Evolutionary conservation across 805 yeast species (phyloP).

Genomic region (Saturnispora bothae): DNA sequence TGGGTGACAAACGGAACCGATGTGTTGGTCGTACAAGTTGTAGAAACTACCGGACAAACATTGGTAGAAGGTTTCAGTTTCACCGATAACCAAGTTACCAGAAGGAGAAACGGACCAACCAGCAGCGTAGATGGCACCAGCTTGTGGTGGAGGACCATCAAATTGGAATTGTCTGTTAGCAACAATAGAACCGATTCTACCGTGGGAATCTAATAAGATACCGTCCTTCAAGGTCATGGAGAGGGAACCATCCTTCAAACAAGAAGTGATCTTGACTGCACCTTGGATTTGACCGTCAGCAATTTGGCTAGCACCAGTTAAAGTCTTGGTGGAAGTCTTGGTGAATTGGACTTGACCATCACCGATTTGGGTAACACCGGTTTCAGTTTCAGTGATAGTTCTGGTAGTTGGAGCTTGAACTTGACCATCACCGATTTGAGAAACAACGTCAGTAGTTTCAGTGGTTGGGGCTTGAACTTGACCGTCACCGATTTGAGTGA

Average conservation of each 20-base stretch:
- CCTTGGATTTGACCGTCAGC: constrained; percentile 30
- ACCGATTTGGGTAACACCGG: constrained; percentile 32
- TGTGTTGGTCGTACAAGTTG: constrained; percentile 43
- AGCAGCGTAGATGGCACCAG: constrained; percentile 42
- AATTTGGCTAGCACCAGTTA: constrained; percentile 27
- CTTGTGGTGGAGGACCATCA: constrained; percentile 59
- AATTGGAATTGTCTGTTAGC: constrained; percentile 58
- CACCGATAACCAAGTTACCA: constrained; percentile 41
- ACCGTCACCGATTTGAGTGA: constrained; percentile 34
- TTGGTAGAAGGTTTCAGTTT: constrained; percentile 39
- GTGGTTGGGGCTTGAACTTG: constrained; percentile 31
- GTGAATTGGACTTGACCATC: constrained; percentile 49
- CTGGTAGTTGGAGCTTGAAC: constrained; percentile 22
- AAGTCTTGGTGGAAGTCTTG: constrained; percentile 23
- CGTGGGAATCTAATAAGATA: constrained; percentile 35
- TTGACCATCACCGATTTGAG: constrained; percentile 24
- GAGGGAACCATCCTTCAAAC: constrained; percentile 30
- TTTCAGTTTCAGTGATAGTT: constrained; percentile 29
- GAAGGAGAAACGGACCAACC: constrained; percentile 39
- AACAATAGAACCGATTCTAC: constrained; percentile 50
- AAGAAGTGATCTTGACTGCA: constrained; percentile 24
- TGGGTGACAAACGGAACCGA: constrained; percentile 36
- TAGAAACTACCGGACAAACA: constrained; percentile 48
- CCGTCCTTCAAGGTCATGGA: constrained; percentile 33
- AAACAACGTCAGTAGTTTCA: constrained; percentile 20